Percentiles rank a stretch among this genome's conserved stretches.
Evolutionary conservation across 1,284 basidiomycete genomes (phyloP).

Genomic region (Cryptococcus wingfieldii): DNA sequence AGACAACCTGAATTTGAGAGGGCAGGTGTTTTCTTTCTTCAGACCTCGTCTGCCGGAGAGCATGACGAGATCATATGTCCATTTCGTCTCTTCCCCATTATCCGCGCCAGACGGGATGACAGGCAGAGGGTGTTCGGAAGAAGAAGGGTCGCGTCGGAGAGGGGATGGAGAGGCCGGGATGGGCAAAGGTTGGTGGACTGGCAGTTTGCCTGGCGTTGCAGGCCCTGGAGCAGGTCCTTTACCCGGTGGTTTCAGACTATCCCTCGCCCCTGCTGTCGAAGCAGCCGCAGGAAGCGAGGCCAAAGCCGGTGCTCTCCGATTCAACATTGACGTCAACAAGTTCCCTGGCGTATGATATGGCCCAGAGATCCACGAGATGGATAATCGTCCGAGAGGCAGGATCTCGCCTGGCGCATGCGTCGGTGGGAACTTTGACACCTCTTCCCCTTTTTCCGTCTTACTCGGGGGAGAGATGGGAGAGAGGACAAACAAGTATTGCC

Average conservation of each 20-base stretch:
- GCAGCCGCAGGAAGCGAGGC: neutral
- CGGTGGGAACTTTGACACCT: slow-evolving; percentile 53
- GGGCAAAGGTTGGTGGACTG: neutral
- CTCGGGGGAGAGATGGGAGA: slow-evolving; percentile 50
- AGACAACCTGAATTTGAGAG: neutral
- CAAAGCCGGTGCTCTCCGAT: slow-evolving; percentile 23
- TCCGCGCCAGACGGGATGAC: too few species aligned
- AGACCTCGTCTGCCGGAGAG: too few species aligned
- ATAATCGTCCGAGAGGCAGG: slow-evolving; percentile 71
- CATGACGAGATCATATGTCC: too few species aligned
- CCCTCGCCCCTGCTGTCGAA: neutral
- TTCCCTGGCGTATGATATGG: slow-evolving; percentile 67
- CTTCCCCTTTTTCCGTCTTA: neutral
- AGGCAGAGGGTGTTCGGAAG: too few species aligned
- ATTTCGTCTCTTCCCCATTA: too few species aligned
- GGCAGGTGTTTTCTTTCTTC: neutral
- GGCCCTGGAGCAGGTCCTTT: slow-evolving; percentile 1
- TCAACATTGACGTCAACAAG: slow-evolving; percentile 63
- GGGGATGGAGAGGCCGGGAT: too few species aligned
- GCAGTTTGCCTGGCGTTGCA: neutral
- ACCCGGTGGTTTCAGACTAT: neutral
- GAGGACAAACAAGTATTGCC: slow-evolving; percentile 79
- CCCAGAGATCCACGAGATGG: slow-evolving; percentile 63
- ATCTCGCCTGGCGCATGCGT: slow-evolving; percentile 61
- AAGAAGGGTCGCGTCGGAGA: too few species aligned